Evolutionary conservation across 2,329 filamentous ascomycete genomes (phyloP), one percentile per base, ranked within the genome.

Genomic region (Canariomyces notabilis): DNA sequence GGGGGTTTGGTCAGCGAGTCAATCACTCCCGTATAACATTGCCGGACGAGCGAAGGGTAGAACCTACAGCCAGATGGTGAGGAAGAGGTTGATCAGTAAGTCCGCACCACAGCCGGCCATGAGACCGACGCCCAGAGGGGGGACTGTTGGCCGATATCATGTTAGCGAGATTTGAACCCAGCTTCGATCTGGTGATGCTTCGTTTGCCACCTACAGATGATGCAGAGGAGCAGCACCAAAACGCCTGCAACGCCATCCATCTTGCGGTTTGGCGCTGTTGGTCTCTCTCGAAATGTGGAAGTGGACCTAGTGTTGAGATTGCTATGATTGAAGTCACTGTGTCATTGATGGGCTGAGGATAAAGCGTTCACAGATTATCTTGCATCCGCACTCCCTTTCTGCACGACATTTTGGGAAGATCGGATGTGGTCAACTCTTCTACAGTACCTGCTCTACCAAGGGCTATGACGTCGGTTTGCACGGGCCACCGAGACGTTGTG

Each of bases 81-180:
- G 66, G 55, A 77, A 73, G 57, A 86, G 76, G 62, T 86, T 87
- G 66, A 86, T 77, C 42, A 82, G 70, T 26, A 86, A 64, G 58
- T 86, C 82, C 57, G 67, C 64, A 34, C 82, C 80, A 59, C 81
- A 86, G 59, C 83, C 83, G 46, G 81, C 75, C 42, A 86, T 75
- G 39, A 76, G 65, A 60, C 73, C 82, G 36, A 83, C 81, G 40
- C 81, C 82, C 44, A 82, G 62, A 12, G 83, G 83, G 42, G 83
- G 83, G 49, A 84, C 83, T 87, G 53, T 15, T 46, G 16, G 5
- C 29, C 9, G n/a, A n/a, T n/a, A 21, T 14, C 26, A 20, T 32
- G 6, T n/a, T 7, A 43, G 48, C 26, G 26, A 20, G 23, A 9
- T 11, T 29, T 4, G 9, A 29, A 12, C 4, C 29, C 23, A 42